Percentiles rank a stretch among this genome's conserved stretches.
These are phyloP conservation scores for Hemileccinum rubropunctum DNA, from an alignment of 768 basidiomycete genomes.

Conservation along the genomic window DNA sequence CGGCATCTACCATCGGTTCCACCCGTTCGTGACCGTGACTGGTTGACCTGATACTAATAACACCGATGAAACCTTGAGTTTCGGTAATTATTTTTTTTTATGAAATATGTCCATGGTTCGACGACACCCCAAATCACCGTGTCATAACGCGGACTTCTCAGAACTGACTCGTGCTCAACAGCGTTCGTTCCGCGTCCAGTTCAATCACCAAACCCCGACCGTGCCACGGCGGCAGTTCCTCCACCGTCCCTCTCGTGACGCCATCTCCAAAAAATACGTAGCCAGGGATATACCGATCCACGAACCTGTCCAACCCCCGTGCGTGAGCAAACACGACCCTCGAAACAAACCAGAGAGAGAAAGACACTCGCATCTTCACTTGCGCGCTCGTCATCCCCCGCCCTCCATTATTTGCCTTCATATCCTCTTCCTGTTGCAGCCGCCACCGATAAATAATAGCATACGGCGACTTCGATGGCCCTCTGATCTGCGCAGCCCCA, in stretches of 20 bases:
- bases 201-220: constrained; percentile 51
- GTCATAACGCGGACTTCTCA: constrained; percentile 22
- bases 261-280: constrained; percentile 84
- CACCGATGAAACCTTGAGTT: too few species aligned
- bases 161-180: constrained; percentile 42
- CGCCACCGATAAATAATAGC: constrained; percentile 83
- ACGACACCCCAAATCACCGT: too few species aligned
- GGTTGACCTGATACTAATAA: too few species aligned
- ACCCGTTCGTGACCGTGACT: too few species aligned
- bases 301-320: constrained; percentile 51
- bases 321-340: background rate
- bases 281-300: constrained; percentile 91
- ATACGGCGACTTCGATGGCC: constrained; percentile 35
- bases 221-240: constrained; percentile 36
- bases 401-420: constrained; percentile 85
- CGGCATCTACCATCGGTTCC: too few species aligned
- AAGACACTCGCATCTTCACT: constrained; percentile 48
- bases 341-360: constrained; percentile 3
- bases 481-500: constrained; percentile 34
- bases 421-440: constrained; percentile 82
- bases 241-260: constrained; percentile 35
- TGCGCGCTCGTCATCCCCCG: constrained; percentile 85
- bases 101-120: too few species aligned
- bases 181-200: constrained; percentile 52
- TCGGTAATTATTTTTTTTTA: too few species aligned